Evolutionary conservation across 164 flowering plant genomes (phyloP).

Genomic region (Aristolochia californica): DNA sequence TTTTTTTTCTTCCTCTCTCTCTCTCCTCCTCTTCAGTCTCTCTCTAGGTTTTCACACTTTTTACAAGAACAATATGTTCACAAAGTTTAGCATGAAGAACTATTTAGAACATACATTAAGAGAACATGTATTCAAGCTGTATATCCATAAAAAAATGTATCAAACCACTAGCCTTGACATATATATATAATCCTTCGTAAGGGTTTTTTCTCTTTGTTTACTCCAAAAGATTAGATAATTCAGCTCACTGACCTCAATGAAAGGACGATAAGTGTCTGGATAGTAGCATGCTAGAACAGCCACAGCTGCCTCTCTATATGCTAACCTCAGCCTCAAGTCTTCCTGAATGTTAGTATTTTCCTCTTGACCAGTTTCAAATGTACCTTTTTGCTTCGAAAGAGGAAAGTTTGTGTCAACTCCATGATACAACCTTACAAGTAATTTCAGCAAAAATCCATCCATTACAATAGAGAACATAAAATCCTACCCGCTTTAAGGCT

Average conservation of each 20-base stretch:
- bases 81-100: no score
- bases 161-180: no score
- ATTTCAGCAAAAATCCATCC: neutral
- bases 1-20: no score
- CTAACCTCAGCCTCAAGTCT: conserved; percentile 75
- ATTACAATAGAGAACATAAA: neutral
- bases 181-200: no score
- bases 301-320: conserved; percentile 93
- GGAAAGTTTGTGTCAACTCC: neutral
- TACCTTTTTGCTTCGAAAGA: conserved; percentile 84
- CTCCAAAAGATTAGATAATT: neutral
- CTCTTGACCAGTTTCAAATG: conserved; percentile 96
- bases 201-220: no score
- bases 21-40: no score
- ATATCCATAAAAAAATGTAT: no score
- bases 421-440: no score
- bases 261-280: conserved; percentile 69
- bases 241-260: conserved; percentile 43
- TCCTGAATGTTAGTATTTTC: conserved; percentile 79
- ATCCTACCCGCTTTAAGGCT: conserved; percentile 78
- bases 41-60: no score
- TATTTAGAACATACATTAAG: no score
- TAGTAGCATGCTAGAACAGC: conserved; percentile 91
- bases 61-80: no score
- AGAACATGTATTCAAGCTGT: no score